A percentile compares a stretch with the other conserved stretches of the same genome.
phyloP scores from a whole-genome alignment of 1,139 yeast genomes.

The Kodamaea arcana region DNA sequence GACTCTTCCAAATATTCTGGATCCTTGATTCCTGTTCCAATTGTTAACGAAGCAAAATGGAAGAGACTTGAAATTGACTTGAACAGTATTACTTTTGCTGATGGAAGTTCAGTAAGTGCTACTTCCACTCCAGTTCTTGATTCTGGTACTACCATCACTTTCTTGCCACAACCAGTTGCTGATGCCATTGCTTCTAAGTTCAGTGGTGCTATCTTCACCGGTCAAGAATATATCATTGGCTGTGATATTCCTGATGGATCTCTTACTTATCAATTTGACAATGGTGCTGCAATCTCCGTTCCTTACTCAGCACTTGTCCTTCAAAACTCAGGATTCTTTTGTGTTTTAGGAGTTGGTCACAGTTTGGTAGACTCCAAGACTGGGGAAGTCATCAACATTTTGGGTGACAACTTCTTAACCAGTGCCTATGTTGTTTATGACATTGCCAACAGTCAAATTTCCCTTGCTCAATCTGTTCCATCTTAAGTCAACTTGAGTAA shows the following conservation, averaged over 20 bases:
- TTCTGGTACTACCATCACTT: constrained; percentile 63
- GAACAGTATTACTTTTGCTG: constrained; percentile 1
- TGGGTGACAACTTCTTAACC: constrained; percentile 31
- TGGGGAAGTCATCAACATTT: constrained; percentile 4
- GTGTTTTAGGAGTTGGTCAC: not conserved
- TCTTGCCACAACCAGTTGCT: constrained; percentile 42
- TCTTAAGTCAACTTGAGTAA: no score
- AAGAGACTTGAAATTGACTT: constrained; percentile 6
- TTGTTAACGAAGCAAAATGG: not conserved
- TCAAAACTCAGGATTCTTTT: not conserved
- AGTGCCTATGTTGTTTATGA: constrained; percentile 26
- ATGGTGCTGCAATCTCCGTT: constrained; percentile 1
- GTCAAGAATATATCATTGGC: not conserved
- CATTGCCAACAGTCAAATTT: constrained; percentile 21
- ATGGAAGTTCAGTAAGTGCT: constrained; percentile 3
- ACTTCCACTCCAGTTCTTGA: constrained; percentile 44
- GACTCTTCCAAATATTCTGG: constrained; percentile 26
- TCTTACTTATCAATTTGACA: constrained; percentile 1
- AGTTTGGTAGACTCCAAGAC: not conserved
- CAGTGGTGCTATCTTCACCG: constrained; percentile 1
- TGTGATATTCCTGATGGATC: constrained; percentile 1
- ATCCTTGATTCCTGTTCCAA: constrained; percentile 11
- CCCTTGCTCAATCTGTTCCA: constrained; percentile 22
- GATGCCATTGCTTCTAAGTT: constrained; percentile 27
- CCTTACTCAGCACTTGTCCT: constrained; percentile 4